Conservation (phyloP, 148 eudicot genomes). For the Silene conica region DNA sequence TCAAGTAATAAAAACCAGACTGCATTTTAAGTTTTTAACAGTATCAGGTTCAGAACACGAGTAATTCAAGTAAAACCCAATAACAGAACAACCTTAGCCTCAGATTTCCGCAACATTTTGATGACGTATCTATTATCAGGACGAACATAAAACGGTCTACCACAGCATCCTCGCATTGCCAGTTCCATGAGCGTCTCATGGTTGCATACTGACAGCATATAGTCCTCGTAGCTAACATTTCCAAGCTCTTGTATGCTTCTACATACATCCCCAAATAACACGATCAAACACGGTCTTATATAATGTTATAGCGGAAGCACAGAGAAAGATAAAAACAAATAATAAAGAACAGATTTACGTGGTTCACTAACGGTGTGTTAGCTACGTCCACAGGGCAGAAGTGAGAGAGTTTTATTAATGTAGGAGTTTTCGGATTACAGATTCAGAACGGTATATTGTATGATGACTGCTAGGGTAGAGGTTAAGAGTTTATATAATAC, state of each 20-base stretch:
- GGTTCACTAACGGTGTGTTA: no score
- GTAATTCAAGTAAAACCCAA: neutral
- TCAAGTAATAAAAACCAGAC: neutral
- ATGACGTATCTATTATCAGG: constrained; percentile 34
- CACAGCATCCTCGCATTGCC: constrained; percentile 29
- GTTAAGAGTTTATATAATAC: no score
- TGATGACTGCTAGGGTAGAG: no score
- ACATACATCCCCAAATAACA: constrained; percentile 6
- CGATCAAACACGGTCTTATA: neutral
- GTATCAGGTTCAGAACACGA: neutral
- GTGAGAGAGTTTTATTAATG: no score
- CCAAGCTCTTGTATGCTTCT: constrained; percentile 39
- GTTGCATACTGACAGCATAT: constrained; percentile 31
- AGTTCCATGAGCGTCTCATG: constrained; percentile 41
- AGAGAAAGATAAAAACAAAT: no score
- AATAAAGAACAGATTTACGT: no score
- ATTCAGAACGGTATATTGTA: no score
- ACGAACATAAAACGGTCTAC: constrained; percentile 33
- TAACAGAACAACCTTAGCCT: constrained; percentile 34
- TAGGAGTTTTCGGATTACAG: no score
- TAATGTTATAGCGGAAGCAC: no score
- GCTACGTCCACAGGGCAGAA: no score
- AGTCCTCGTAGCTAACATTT: constrained; percentile 30
- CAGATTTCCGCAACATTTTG: constrained; percentile 36
- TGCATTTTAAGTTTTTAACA: neutral